A percentile compares a stretch with the other conserved stretches of the same genome.
These are phyloP conservation scores for Aquilaria malaccensis DNA, from an alignment of 345 rosid genomes.

Conservation along the genomic window DNA sequence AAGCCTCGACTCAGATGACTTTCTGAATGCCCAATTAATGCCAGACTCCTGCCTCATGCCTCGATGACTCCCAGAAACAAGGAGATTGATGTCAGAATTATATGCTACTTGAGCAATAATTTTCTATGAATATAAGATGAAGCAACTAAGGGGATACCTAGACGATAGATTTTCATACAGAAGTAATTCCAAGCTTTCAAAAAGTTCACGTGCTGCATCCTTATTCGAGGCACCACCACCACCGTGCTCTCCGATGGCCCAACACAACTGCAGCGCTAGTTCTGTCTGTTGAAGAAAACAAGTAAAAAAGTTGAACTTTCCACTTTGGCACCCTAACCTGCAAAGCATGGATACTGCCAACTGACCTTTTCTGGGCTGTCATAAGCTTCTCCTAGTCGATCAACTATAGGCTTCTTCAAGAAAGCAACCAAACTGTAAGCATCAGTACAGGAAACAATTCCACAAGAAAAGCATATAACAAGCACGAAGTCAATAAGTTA, in stretches of 20 bases:
- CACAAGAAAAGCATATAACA: too few relatives aligned
- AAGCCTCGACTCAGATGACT: conserved; percentile 77
- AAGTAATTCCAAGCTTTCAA: conserved; percentile 89
- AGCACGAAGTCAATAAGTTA: too few relatives aligned
- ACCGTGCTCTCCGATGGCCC: conserved; percentile 98
- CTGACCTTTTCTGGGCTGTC: conserved; percentile 85
- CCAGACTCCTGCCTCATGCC: conserved; percentile 68
- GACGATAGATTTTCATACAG: conserved; percentile 86
- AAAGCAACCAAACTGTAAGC: conserved; percentile 6
- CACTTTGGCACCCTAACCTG: neutral
- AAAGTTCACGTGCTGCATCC: conserved; percentile 95
- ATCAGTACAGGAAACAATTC: too few relatives aligned
- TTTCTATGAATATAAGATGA: neutral
- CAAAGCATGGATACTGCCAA: conserved; percentile 10
- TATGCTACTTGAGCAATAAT: conserved; percentile 3
- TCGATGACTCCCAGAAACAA: conserved; percentile 48
- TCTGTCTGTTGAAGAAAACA: conserved; percentile 42
- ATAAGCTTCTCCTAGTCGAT: conserved; percentile 92
- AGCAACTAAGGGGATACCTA: conserved; percentile 37
- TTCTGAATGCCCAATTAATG: conserved; percentile 31
- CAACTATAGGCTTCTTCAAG: conserved; percentile 84
- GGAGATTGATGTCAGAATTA: conserved; percentile 4
- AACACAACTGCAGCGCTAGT: conserved; percentile 86
- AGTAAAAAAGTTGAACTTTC: neutral
- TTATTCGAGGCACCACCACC: conserved; percentile 86